Conservation (phyloP, 1,284 basidiomycete genomes). For the Malassezia globosa region DNA sequence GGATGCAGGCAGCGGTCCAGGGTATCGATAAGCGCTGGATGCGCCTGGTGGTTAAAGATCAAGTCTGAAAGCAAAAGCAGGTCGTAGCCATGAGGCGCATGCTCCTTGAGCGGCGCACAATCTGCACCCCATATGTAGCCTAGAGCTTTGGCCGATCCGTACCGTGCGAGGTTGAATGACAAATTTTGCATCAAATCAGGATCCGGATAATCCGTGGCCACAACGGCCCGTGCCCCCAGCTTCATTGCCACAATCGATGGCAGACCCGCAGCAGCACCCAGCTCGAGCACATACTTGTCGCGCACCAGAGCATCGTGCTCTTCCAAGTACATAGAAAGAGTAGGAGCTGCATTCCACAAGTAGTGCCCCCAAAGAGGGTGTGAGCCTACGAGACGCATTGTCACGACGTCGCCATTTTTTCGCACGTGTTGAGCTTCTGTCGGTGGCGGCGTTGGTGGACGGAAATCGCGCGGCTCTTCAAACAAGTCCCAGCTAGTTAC, state of each 20-base stretch:
- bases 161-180: constrained; percentile 58
- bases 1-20: constrained; percentile 53
- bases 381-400: constrained; percentile 65
- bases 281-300: constrained; percentile 60
- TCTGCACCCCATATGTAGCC: constrained; percentile 85
- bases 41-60: constrained; percentile 65
- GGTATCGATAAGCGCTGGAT: constrained; percentile 67
- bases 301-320: constrained; percentile 49
- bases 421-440: constrained; percentile 27
- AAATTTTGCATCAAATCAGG: constrained; percentile 67
- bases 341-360: constrained; percentile 56
- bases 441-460: constrained; percentile 40
- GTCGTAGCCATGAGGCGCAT: constrained; percentile 55
- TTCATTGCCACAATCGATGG: constrained; percentile 52
- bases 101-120: constrained; percentile 53
- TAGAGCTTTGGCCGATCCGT: constrained; percentile 49
- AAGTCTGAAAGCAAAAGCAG: constrained; percentile 82
- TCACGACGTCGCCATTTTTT: constrained; percentile 19
- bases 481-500: constrained; percentile 38
- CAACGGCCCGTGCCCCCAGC: constrained; percentile 52
- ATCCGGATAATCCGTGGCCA: constrained; percentile 90
- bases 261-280: constrained; percentile 82
- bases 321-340: constrained; percentile 46
- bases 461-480: constrained; percentile 38
- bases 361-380: constrained; percentile 88